Percentiles rank a stretch among this genome's conserved stretches.
Evolutionary conservation across 2,329 filamentous ascomycete species (phyloP).

Genomic region (Penicillium concentricum): DNA sequence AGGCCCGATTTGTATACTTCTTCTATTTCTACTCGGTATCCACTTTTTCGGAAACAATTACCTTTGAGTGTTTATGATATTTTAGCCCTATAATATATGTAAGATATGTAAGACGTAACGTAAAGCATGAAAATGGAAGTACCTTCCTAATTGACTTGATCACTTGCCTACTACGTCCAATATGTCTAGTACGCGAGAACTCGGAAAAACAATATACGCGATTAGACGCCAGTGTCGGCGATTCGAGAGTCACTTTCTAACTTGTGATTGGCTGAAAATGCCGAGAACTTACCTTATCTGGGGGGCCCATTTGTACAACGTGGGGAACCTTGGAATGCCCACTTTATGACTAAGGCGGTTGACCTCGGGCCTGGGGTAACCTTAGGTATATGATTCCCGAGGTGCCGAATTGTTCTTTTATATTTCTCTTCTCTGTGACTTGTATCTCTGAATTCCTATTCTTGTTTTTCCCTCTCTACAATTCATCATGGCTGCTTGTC

Average conservation of each 20-base stretch:
- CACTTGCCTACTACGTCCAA: not conserved
- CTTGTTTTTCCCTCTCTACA: not conserved
- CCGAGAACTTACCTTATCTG: slow-evolving; percentile 23
- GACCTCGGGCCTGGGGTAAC: slow-evolving; percentile 25
- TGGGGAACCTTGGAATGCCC: slow-evolving; percentile 16
- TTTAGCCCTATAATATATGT: no score
- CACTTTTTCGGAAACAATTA: slow-evolving; percentile 1
- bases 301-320: not conserved
- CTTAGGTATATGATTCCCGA: slow-evolving; percentile 9
- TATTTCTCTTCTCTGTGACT: not conserved
- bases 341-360: slow-evolving; percentile 13
- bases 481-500: slow-evolving; percentile 39
- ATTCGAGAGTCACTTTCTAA: not conserved
- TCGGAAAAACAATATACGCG: not conserved
- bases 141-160: not conserved
- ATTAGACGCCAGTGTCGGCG: slow-evolving; percentile 12
- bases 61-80: not conserved
- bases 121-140: not conserved
- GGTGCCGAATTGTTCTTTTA: not conserved
- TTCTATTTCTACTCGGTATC: not conserved
- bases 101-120: not conserved
- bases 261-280: slow-evolving; percentile 14
- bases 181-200: not conserved
- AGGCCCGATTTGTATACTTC: slow-evolving; percentile 10
- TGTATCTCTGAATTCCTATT: not conserved